Percentiles rank a stretch among this genome's conserved stretches.
Evolutionary conservation across 208 protist genomes (phyloP).

Genomic region (Leishmania braziliensis): DNA sequence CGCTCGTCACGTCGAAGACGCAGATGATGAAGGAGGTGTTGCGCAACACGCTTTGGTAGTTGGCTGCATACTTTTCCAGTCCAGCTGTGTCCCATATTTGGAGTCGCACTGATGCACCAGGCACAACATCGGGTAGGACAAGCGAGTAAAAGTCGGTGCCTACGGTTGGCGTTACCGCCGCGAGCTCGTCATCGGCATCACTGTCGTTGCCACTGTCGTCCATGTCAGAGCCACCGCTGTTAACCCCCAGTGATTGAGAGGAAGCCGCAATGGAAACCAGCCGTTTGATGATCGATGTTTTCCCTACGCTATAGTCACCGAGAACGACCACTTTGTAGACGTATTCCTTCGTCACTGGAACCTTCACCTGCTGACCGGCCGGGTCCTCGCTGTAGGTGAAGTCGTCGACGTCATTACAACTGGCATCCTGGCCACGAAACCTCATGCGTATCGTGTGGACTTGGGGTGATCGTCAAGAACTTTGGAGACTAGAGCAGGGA

Average conservation of each 20-base stretch:
- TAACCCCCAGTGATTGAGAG: background rate
- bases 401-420: slow-evolving; percentile 9
- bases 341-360: slow-evolving; percentile 26
- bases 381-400: slow-evolving; percentile 24
- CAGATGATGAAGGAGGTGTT: slow-evolving; percentile 94
- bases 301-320: slow-evolving; percentile 52
- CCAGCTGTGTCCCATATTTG: slow-evolving; percentile 87
- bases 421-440: background rate
- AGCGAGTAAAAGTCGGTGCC: slow-evolving; percentile 69
- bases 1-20: slow-evolving; percentile 97
- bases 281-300: slow-evolving; percentile 65
- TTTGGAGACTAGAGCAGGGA: background rate
- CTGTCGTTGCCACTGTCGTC: slow-evolving; percentile 20
- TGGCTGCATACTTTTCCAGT: slow-evolving; percentile 96
- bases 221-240: background rate
- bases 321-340: slow-evolving; percentile 34
- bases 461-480: background rate
- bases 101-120: slow-evolving; percentile 46
- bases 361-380: background rate
- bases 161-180: slow-evolving; percentile 40
- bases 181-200: slow-evolving; percentile 16
- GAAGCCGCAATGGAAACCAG: slow-evolving; percentile 25
- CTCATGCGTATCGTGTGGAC: background rate
- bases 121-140: slow-evolving; percentile 33
- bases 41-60: slow-evolving; percentile 74